A percentile compares a stretch with the other conserved stretches of the same genome.
Conservation (phyloP, 495 filamentous ascomycete species). For the Pyrenula massariospora region DNA sequence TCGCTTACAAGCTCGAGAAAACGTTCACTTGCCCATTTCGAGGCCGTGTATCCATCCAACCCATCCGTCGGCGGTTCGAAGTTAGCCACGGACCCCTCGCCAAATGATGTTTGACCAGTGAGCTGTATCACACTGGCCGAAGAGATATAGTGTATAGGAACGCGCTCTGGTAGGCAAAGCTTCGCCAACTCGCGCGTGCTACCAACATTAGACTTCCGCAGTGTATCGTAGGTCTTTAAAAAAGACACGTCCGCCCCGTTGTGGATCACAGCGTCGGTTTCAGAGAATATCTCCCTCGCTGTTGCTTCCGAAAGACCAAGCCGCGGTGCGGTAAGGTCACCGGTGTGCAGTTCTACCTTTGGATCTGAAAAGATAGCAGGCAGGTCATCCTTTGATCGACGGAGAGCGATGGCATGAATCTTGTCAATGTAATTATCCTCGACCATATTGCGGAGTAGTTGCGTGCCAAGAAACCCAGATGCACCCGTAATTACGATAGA, state of each 20-base stretch:
- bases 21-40: neutral
- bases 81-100: neutral
- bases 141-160: neutral
- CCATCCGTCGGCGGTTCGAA: neutral
- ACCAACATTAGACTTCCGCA: neutral
- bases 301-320: neutral
- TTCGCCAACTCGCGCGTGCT: neutral
- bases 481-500: neutral
- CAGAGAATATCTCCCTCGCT: neutral
- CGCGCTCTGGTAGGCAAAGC: neutral
- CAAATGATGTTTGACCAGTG: neutral
- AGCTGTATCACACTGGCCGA: neutral
- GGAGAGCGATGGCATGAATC: conserved; percentile 14
- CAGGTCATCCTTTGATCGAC: no score
- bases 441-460: neutral
- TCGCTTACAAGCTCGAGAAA: conserved; percentile 14
- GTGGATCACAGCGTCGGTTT: neutral
- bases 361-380: no score
- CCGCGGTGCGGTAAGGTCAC: neutral
- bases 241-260: neutral
- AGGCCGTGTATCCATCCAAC: neutral
- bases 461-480: neutral
- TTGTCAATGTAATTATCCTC: conserved; percentile 7
- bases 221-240: neutral
- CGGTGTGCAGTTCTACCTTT: neutral